Base-by-base conservation (phyloP, 1,284 basidiomycete genomes). In the Pulveroboletus ridleyi region DNA sequence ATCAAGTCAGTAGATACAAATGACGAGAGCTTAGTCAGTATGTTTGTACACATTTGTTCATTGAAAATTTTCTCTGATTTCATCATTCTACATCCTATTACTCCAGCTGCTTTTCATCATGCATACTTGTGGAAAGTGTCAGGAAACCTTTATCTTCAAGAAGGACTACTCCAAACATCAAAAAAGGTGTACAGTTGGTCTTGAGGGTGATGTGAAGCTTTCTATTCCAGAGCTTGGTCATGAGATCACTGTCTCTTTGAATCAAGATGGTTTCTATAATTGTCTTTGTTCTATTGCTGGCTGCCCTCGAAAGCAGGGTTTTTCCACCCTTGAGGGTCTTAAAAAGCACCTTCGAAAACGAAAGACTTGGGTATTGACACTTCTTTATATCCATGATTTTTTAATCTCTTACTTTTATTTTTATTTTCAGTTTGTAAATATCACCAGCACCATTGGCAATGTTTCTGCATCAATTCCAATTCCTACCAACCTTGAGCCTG, bases 91-190 rank as follows among this genome's bases (percentile, higher is more conserved):
- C 6, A 29, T 29, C 29, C 29, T 29, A 29, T 29, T 29, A 29
- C 29, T 29, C 29, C 29, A 29, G 29, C 29, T 29, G 29, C 29
- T 29, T 6, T 29, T 25, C 25, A 52, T 52, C 25, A 17, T 59
- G 9, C 58, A 10, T 39, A 35, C 54, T 17, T 55, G 54, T 55
- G 54, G 33, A 55, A 55, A 55, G 35, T 55, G 54, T 23, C 54
- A 55, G 6, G 9, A 33, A 15, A 55, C 22, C 22, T 55, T 55
- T 6, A 20, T 22, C 11, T 9, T 14, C 23, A 13, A 14, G 2
- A 23, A 39, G 20, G 33, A 55, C 5, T 55, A 39, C 23, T 55
- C 35, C 6, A 55, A 20, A 7, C 22, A 55, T 55, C 7, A 22
- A 15, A 55, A 55, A 14, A 55, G 17, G 10, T 55, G 54, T 23